phyloP scores from a whole-genome alignment of 768 basidiomycete species.

The Butyriboletus loyo region DNA sequence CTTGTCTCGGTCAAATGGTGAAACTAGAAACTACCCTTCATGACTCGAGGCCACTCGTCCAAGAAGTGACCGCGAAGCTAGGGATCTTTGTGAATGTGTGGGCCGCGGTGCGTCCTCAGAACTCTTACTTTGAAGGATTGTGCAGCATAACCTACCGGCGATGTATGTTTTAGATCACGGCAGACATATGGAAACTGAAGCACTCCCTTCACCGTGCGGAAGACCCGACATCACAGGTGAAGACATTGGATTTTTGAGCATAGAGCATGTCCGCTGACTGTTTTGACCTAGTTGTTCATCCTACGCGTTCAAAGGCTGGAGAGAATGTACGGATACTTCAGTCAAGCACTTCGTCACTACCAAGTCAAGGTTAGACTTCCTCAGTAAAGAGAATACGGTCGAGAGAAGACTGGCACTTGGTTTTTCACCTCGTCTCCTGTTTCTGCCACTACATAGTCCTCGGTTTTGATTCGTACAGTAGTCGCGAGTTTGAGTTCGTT shows the following conservation, averaged over 20 bases:
- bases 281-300: conserved; percentile 10
- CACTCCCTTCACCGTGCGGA: conserved; percentile 6
- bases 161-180: conserved; percentile 12
- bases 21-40: conserved; percentile 10
- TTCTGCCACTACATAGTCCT: background rate
- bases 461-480: background rate
- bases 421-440: background rate
- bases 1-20: conserved; percentile 15
- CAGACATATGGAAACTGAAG: conserved; percentile 14
- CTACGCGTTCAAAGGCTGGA: conserved; percentile 15
- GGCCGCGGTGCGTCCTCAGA: conserved; percentile 14
- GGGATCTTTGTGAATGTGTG: conserved; percentile 20
- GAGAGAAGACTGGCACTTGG: background rate
- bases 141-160: background rate
- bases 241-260: background rate
- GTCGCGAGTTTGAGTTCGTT: background rate
- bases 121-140: too few species aligned
- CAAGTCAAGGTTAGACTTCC: conserved; percentile 17
- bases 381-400: background rate
- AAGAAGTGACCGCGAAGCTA: conserved; percentile 17
- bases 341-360: conserved; percentile 21
- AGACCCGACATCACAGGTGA: conserved; percentile 14
- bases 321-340: conserved; percentile 18
- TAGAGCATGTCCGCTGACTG: background rate
- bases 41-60: conserved; percentile 13